Evolutionary conservation across 805 yeast genomes (phyloP).

Genomic region (Wickerhamomyces subpelliculosus): DNA sequence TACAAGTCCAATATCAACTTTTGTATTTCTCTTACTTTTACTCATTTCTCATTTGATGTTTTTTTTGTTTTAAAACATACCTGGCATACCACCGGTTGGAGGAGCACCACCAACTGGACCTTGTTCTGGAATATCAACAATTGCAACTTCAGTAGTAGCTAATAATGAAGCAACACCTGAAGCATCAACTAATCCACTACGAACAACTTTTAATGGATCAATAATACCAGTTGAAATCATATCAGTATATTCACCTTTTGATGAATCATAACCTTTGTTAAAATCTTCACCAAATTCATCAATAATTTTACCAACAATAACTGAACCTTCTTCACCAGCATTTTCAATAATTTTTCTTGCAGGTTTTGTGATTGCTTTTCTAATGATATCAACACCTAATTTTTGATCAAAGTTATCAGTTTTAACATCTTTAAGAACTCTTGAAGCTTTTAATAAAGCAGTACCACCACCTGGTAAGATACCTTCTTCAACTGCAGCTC

Average conservation of each 20-base stretch:
- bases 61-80: conserved; percentile 25
- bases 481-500: conserved; percentile 99
- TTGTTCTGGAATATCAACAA: conserved; percentile 91
- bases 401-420: conserved; percentile 91
- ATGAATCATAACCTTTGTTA: conserved; percentile 85
- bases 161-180: conserved; percentile 95
- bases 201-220: conserved; percentile 97
- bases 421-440: conserved; percentile 60
- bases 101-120: conserved; percentile 48
- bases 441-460: conserved; percentile 89
- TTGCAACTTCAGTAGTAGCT: conserved; percentile 98
- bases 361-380: conserved; percentile 89
- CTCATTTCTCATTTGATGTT: not conserved
- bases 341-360: conserved; percentile 93
- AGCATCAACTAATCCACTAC: conserved; percentile 93
- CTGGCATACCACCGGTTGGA: conserved; percentile 58
- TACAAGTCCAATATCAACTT: conserved; percentile 27
- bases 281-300: conserved; percentile 55
- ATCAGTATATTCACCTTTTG: conserved; percentile 90
- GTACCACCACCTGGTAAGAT: conserved; percentile 99
- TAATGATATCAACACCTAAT: conserved; percentile 90
- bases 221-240: conserved; percentile 96
- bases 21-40: conserved; percentile 3
- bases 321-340: conserved; percentile 97
- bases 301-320: conserved; percentile 80